These are phyloP conservation scores for Chiua sp. DNA, from an alignment of 1,284 basidiomycete genomes.

Conservation along the genomic window DNA sequence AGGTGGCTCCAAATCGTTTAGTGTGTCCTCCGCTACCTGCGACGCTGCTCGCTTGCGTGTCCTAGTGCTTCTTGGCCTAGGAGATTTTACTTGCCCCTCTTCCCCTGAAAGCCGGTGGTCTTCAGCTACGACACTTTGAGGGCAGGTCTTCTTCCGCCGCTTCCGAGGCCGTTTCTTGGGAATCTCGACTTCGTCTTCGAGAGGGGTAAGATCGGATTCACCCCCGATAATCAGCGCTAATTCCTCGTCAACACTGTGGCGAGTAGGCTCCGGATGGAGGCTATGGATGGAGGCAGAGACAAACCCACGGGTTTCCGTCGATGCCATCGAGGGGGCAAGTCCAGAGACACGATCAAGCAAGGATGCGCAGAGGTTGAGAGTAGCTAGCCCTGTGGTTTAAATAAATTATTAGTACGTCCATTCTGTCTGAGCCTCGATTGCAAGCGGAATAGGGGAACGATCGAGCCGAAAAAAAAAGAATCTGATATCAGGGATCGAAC, in stretches of 20 bases:
- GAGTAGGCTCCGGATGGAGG: too few relatives aligned
- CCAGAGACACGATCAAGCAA: neutral
- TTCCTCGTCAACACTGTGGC: neutral
- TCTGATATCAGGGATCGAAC: conserved; percentile 9
- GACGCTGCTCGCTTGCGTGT: conserved; percentile 12
- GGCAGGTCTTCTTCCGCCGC: neutral
- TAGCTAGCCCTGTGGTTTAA: neutral
- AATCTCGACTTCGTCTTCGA: conserved; percentile 15
- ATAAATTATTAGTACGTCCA: neutral
- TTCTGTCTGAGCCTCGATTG: too few relatives aligned
- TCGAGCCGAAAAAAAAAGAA: neutral
- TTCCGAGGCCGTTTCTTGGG: neutral
- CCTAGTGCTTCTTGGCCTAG: neutral
- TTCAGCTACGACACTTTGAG: neutral
- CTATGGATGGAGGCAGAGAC: conserved; percentile 17
- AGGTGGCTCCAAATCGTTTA: conserved; percentile 23
- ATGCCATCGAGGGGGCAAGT: conserved; percentile 5
- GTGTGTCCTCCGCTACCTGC: neutral
- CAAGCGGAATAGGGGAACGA: conserved; percentile 19
- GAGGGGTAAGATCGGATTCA: conserved; percentile 19
- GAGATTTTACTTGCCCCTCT: neutral
- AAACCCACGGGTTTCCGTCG: neutral
- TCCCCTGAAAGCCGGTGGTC: neutral
- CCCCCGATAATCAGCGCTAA: neutral
- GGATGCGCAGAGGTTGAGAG: too few relatives aligned